Evolutionary conservation across 2,329 filamentous ascomycete genomes (phyloP).

Genomic region (Fusarium sp.): DNA sequence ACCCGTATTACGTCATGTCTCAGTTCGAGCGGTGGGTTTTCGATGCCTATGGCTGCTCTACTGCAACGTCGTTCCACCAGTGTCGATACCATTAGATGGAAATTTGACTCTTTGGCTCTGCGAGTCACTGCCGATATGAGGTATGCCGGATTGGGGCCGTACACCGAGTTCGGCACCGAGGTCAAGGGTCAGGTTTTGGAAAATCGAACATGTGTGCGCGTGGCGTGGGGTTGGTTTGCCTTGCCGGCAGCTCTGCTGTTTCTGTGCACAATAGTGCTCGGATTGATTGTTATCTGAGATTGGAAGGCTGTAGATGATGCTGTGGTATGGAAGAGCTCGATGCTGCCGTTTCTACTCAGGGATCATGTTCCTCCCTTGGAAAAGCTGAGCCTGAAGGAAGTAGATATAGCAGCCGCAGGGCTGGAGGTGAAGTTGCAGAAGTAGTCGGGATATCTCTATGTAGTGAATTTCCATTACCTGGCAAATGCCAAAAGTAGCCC

Average conservation of each 20-base stretch:
- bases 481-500: no score
- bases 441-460: background rate
- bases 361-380: slow-evolving; percentile 1
- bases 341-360: slow-evolving; percentile 16
- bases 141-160: background rate
- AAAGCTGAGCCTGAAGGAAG: background rate
- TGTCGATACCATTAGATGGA: slow-evolving; percentile 17
- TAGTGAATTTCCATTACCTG: no score
- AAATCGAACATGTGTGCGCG: slow-evolving; percentile 9
- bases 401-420: slow-evolving; percentile 1
- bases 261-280: slow-evolving; percentile 6
- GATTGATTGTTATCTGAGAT: slow-evolving; percentile 2
- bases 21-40: background rate
- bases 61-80: slow-evolving; percentile 7
- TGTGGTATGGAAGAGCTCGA: slow-evolving; percentile 13
- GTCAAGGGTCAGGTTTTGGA: slow-evolving; percentile 8
- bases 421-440: slow-evolving; percentile 10
- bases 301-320: background rate
- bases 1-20: background rate
- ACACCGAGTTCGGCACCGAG: background rate
- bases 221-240: slow-evolving; percentile 16
- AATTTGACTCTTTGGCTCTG: slow-evolving; percentile 22
- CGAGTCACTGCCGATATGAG: slow-evolving; percentile 18
- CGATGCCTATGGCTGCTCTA: slow-evolving; percentile 2
- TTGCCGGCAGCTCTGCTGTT: slow-evolving; percentile 7